phyloP scores from a whole-genome alignment of 352 stramenopile species.

The Phytophthora podocarpi region DNA sequence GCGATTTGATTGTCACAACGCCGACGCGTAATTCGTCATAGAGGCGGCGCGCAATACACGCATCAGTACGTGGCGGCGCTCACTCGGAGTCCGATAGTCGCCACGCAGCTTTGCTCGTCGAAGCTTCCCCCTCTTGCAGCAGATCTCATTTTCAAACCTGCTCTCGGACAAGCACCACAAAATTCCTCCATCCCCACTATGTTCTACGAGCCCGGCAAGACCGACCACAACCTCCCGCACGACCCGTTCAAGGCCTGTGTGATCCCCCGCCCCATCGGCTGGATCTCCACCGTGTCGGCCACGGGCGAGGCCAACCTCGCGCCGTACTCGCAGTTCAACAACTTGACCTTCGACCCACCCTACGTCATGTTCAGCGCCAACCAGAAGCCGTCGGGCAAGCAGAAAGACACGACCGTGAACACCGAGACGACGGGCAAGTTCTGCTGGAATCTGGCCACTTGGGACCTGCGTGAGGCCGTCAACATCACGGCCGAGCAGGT shows the following conservation, averaged over 20 bases:
- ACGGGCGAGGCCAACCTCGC: constrained; percentile 29
- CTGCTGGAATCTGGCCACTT: constrained; percentile 36
- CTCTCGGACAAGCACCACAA: constrained; percentile 3
- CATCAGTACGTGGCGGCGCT: constrained; percentile 14
- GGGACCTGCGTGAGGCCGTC: constrained; percentile 32
- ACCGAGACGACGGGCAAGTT: constrained; percentile 36
- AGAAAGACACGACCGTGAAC: constrained; percentile 39
- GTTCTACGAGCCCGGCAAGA: constrained; percentile 40
- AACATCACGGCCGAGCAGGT: constrained; percentile 39
- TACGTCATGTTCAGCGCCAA: constrained; percentile 44
- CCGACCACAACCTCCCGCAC: constrained; percentile 37
- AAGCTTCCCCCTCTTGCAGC: not conserved
- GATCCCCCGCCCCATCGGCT: constrained; percentile 32
- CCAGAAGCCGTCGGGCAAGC: constrained; percentile 33
- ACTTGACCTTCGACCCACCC: constrained; percentile 36
- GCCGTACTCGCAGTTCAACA: constrained; percentile 42
- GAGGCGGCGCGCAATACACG: constrained; percentile 32
- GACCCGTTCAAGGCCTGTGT: constrained; percentile 42
- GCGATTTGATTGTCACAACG: constrained; percentile 41
- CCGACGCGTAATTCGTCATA: constrained; percentile 25
- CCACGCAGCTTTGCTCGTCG: constrained; percentile 2
- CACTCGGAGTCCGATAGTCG: constrained; percentile 13
- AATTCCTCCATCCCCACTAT: constrained; percentile 3
- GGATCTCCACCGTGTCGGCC: constrained; percentile 36
- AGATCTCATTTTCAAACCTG: constrained; percentile 19